Evolutionary conservation across 805 yeast genomes (phyloP), one percentile per base, ranked within the genome.

Genomic region (Wickerhamomyces strasburgensis): DNA sequence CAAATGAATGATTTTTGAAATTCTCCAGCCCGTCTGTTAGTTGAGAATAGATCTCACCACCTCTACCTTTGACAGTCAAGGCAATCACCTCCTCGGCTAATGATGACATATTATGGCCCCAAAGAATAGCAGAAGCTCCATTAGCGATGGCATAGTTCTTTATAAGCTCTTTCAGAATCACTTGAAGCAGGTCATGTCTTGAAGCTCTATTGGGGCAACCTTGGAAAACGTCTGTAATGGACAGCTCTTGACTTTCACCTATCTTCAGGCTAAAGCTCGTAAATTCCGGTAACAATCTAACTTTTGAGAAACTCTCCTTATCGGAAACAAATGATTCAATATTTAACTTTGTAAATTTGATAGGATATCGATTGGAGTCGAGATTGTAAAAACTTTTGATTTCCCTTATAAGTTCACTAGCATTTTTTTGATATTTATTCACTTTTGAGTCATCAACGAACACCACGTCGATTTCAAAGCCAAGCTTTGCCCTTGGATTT

Each of bases 11-110:
- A 3, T 48, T 67, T 16, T 54, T 50, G 36, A 52, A 49, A 2
- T 54, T 57, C 0, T 54, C 46, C 26, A 36, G 59, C 4, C 63
- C 71, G 45, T 75, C 78, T 6, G 79, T 63, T 17, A 82, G 54
- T 9, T 67, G 57, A 5, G 62, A 54, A 18, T 84, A 72, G 6
- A 89, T 71, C 24, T 69, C 70, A 2, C 82, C 68, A 0, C 96
- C 98, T 43, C 96, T 71, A 10, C 98, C 98, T 50, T 80, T 84
- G 5, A 87, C 88, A 0, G 95, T 81, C 37, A 84, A 60, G 0
- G 94, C 70, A 24, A 90, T 65, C n/a, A 84, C 77, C 43, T 79
- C 78, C 49, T 82, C 86, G 1, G 97, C 95, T 17, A 89, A 56
- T 29, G 79, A 70, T 1, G 95, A 84, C 94, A 86, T 84, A 19